These are phyloP conservation scores for Paecilomyces dactylethromorphus DNA, from an alignment of 2,329 filamentous ascomycete genomes.

Conservation along the genomic window DNA sequence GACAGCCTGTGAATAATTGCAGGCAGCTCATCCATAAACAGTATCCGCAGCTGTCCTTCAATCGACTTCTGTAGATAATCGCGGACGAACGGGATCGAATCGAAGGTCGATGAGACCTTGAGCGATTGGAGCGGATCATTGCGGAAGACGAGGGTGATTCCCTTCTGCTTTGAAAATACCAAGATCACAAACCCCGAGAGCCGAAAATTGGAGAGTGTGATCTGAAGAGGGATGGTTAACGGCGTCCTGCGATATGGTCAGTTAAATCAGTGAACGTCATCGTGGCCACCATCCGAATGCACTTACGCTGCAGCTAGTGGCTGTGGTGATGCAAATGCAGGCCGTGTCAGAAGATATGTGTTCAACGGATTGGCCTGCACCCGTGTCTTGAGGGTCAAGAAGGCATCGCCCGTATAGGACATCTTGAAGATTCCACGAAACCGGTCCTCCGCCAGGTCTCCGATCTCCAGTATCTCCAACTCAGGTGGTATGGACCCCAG, in stretches of 20 bases:
- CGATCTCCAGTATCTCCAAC: conserved; percentile 94
- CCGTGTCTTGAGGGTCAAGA: conserved; percentile 86
- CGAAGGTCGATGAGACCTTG: conserved; percentile 97
- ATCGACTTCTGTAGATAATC: conserved; percentile 96
- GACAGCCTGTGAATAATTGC: conserved; percentile 94
- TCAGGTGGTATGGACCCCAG: conserved; percentile 90
- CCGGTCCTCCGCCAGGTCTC: conserved; percentile 90
- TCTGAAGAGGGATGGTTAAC: conserved; percentile 93
- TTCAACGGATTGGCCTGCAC: conserved; percentile 98
- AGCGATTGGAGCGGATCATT: conserved; percentile 97
- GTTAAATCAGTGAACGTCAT: conserved; percentile 1
- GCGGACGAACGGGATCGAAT: conserved; percentile 96
- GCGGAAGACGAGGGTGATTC: conserved; percentile 90
- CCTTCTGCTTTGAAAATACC: conserved; percentile 96
- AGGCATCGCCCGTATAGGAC: conserved; percentile 94
- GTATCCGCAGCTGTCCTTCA: conserved; percentile 79
- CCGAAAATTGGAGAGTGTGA: conserved; percentile 91
- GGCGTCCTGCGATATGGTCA: conserved; percentile 51
- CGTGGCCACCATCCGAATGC: neutral
- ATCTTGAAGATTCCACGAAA: conserved; percentile 99
- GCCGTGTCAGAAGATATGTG: conserved; percentile 87
- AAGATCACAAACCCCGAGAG: conserved; percentile 95
- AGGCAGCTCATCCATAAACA: conserved; percentile 97
- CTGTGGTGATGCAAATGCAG: conserved; percentile 84
- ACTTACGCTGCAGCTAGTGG: conserved; percentile 73